Conservation (phyloP, 2,329 filamentous ascomycete genomes). For the Clonostachys chloroleuca region DNA sequence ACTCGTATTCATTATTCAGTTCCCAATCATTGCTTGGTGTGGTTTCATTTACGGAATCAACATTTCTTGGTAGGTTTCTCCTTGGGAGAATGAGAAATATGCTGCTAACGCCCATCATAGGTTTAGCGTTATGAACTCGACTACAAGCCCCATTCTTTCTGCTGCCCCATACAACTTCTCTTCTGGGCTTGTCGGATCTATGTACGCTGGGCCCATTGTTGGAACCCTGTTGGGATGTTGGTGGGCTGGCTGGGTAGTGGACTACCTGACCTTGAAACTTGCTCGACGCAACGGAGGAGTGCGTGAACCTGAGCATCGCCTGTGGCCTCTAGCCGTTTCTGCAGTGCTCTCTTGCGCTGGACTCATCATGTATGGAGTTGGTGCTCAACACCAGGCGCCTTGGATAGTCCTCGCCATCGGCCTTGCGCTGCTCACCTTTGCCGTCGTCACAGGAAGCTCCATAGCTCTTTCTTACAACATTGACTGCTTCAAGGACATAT, state of each 20-base stretch:
- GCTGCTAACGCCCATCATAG: no score
- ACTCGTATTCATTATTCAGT: constrained; percentile 19
- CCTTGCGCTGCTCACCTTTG: constrained; percentile 26
- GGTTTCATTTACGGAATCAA: constrained; percentile 26
- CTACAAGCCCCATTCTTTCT: no score
- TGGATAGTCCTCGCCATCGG: constrained; percentile 35
- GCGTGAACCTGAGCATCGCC: constrained; percentile 32
- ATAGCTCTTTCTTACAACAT: constrained; percentile 31
- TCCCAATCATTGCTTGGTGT: constrained; percentile 22
- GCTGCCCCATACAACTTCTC: no score
- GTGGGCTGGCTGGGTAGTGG: constrained; percentile 22
- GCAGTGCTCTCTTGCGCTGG: constrained; percentile 17
- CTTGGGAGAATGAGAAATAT: no score
- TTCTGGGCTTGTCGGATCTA: not conserved
- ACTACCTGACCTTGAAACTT: constrained; percentile 28
- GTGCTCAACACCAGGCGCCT: constrained; percentile 27
- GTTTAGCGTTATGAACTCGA: no score
- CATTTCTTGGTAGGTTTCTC: constrained; percentile 19
- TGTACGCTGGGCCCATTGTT: constrained; percentile 1
- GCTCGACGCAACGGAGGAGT: constrained; percentile 33
- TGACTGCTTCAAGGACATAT: constrained; percentile 32
- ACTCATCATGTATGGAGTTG: constrained; percentile 25
- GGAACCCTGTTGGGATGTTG: not conserved
- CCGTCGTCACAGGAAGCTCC: constrained; percentile 25
- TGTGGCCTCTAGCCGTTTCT: constrained; percentile 29